These are phyloP conservation scores for Luvunga scandens DNA, from an alignment of 345 rosid genomes.

Conservation along the genomic window DNA sequence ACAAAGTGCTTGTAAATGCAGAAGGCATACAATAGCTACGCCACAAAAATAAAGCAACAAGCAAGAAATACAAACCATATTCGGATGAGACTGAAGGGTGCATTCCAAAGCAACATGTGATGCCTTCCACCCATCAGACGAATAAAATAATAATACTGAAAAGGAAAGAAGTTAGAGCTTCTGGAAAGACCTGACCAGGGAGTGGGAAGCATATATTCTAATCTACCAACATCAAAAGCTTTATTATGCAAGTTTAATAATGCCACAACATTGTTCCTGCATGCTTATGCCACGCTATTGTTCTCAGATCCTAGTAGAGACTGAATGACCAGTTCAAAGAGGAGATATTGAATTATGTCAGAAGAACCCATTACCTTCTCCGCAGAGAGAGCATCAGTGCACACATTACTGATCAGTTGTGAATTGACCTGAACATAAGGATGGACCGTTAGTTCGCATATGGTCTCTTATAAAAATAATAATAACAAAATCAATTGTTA, in stretches of 20 bases:
- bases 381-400: constrained; percentile 97
- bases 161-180: constrained; percentile 8
- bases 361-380: constrained; percentile 62
- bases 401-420: constrained; percentile 95
- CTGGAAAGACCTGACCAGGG: not conserved
- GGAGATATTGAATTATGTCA: not conserved
- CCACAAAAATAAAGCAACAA: not conserved
- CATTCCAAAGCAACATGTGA: constrained; percentile 98
- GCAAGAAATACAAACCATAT: constrained; percentile 62
- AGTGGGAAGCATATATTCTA: not conserved
- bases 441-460: not conserved
- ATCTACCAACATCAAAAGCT: not conserved
- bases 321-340: not conserved
- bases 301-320: constrained; percentile 4
- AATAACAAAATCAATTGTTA: not conserved
- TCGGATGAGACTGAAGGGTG: constrained; percentile 97
- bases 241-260: not conserved
- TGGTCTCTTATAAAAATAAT: not conserved
- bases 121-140: constrained; percentile 97
- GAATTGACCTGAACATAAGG: constrained; percentile 70
- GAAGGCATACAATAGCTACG: constrained; percentile 3
- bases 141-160: constrained; percentile 94
- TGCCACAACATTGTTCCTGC: not conserved
- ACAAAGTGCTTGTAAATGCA: not conserved
- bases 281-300: not conserved